These are phyloP conservation scores for Aspergillus clavatus DNA, from an alignment of 2,329 filamentous ascomycete genomes.

Conservation along the genomic window DNA sequence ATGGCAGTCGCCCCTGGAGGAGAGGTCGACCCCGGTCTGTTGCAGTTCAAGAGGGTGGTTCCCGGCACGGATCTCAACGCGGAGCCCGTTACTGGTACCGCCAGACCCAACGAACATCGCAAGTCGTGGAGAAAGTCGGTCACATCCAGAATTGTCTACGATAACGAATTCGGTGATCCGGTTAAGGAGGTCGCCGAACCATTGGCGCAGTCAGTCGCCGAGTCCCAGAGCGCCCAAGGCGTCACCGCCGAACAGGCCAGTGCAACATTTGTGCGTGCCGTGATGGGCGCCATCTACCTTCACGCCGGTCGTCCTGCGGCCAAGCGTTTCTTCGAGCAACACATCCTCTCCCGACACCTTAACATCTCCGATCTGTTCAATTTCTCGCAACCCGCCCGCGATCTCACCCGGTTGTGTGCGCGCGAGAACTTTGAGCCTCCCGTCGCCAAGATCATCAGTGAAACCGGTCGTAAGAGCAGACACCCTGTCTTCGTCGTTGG, in stretches of 20 bases:
- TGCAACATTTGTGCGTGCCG: conserved; percentile 72
- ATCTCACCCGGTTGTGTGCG: conserved; percentile 76
- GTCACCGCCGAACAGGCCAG: conserved; percentile 57
- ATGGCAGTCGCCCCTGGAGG: conserved; percentile 76
- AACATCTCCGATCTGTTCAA: conserved; percentile 73
- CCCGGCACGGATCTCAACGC: conserved; percentile 42
- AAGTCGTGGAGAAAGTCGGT: conserved; percentile 64
- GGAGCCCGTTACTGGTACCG: conserved; percentile 38
- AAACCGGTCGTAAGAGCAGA: conserved; percentile 80
- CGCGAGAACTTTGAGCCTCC: conserved; percentile 86
- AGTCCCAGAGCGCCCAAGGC: conserved; percentile 22
- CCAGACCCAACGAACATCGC: conserved; percentile 45
- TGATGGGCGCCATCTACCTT: conserved; percentile 79
- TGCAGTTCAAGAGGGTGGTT: conserved; percentile 65
- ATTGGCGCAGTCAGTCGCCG: conserved; percentile 16
- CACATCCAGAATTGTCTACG: conserved; percentile 72
- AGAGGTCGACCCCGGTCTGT: conserved; percentile 84
- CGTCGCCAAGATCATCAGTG: conserved; percentile 78
- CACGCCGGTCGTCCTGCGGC: conserved; percentile 75
- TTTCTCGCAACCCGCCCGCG: conserved; percentile 77
- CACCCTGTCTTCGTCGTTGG: conserved; percentile 91
- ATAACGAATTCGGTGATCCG: conserved; percentile 79
- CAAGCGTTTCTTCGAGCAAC: conserved; percentile 75
- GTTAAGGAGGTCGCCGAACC: conserved; percentile 27
- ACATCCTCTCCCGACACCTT: conserved; percentile 76